Percentiles rank a stretch among this genome's conserved stretches.
Conservation (phyloP, 257 asterid species). For the Eustoma russellianum region DNA sequence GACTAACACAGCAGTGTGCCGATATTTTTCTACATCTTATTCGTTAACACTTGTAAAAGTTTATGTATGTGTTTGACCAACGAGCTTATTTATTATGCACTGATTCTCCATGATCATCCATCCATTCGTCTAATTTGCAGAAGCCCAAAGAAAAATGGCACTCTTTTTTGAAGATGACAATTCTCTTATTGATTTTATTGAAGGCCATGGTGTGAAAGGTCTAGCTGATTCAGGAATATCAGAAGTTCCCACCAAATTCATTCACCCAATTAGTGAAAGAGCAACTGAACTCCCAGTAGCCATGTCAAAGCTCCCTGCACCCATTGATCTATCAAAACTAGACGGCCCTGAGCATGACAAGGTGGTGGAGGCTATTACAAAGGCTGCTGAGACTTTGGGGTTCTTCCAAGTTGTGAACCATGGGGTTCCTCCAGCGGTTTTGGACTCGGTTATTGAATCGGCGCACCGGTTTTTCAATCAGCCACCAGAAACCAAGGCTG, state of each 20-base stretch:
- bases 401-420: constrained; percentile 36
- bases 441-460: constrained; percentile 16
- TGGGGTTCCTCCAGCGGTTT: constrained; percentile 20
- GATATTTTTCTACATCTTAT: too few species aligned
- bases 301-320: not conserved
- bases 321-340: constrained; percentile 25
- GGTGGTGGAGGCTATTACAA: constrained; percentile 19
- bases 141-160: constrained; percentile 9
- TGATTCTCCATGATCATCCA: too few species aligned
- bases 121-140: too few species aligned
- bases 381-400: constrained; percentile 27
- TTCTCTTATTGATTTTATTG: constrained; percentile 20
- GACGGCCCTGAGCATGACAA: constrained; percentile 24
- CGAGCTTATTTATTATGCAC: too few species aligned
- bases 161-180: constrained; percentile 11
- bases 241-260: constrained; percentile 15
- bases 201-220: constrained; percentile 31
- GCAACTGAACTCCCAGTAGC: not conserved
- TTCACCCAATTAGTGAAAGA: constrained; percentile 24
- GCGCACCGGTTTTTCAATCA: constrained; percentile 22
- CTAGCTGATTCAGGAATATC: constrained; percentile 24
- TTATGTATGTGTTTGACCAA: too few species aligned
- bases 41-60: too few species aligned
- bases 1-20: too few species aligned
- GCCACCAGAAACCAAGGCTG: constrained; percentile 18